Percentiles rank a stretch among this genome's conserved stretches.
These are phyloP conservation scores for Flaveria bidentis DNA, from an alignment of 129 eudicot species.

Conservation along the genomic window DNA sequence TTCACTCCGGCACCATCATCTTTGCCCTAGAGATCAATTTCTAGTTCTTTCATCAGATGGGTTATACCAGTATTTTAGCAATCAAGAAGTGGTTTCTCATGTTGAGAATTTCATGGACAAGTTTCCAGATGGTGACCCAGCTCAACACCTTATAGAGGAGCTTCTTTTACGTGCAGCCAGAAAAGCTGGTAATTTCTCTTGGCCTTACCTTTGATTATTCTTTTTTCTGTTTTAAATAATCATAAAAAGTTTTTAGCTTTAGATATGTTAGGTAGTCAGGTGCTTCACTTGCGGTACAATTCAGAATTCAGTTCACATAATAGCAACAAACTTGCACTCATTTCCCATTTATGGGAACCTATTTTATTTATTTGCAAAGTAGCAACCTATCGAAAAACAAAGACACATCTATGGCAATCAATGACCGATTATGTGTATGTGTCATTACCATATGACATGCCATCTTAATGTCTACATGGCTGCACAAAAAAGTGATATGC, in stretches of 20 bases:
- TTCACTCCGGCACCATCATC: conserved; percentile 82
- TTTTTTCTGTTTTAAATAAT: not conserved
- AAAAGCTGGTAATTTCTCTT: conserved; percentile 68
- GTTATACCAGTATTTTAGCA: conserved; percentile 85
- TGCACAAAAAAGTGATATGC: not conserved
- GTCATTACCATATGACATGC: too few species aligned
- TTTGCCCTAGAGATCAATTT: conserved; percentile 72
- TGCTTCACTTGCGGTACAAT: not conserved
- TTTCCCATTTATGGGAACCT: too few species aligned
- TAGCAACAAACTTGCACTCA: not conserved
- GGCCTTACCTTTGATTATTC: not conserved
- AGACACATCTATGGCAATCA: too few species aligned
- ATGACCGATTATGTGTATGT: too few species aligned
- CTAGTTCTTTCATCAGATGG: conserved; percentile 96
- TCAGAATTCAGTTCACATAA: not conserved
- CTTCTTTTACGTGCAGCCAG: conserved; percentile 90
- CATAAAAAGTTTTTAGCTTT: not conserved
- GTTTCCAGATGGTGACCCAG: conserved; percentile 96
- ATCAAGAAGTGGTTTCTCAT: conserved; percentile 87
- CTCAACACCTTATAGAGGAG: conserved; percentile 94
- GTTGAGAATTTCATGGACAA: conserved; percentile 78
- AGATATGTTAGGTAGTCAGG: not conserved
- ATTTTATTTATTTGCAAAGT: too few species aligned
- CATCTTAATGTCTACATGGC: not conserved
- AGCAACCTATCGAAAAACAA: too few species aligned